phyloP scores from a whole-genome alignment of 2,329 filamentous ascomycete species.

The Massarina eburnea region DNA sequence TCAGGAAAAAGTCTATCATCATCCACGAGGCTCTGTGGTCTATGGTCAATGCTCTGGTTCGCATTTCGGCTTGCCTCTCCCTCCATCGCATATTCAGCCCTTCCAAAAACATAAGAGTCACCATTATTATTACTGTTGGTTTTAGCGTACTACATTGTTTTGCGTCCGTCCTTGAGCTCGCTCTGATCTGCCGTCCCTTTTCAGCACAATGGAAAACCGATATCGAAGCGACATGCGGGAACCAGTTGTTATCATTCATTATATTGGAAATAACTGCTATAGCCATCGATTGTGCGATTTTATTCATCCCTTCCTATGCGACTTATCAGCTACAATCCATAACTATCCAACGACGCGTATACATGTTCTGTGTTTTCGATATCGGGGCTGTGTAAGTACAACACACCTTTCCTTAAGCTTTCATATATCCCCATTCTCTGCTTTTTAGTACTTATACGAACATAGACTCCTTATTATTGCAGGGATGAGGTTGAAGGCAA shows the following conservation, averaged over 20 bases:
- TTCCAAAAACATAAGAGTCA: not conserved
- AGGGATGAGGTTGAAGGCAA: not conserved
- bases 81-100: not conserved
- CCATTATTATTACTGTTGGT: not conserved
- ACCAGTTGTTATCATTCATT: constrained; percentile 3
- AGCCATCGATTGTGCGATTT: not conserved
- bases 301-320: not conserved
- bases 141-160: not conserved
- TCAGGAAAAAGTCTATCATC: not conserved
- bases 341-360: not conserved
- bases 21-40: constrained; percentile 3
- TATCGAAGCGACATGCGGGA: not conserved
- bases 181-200: constrained; percentile 4
- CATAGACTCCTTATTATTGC: not conserved
- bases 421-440: not conserved
- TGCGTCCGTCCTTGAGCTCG: constrained; percentile 1
- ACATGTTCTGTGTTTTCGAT: not conserved
- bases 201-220: constrained; percentile 1
- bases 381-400: constrained; percentile 1
- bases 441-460: not conserved
- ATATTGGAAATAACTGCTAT: constrained; percentile 1
- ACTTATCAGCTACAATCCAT: not conserved
- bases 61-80: not conserved
- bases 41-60: not conserved
- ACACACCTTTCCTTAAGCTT: not conserved